Evolutionary conservation across 1,284 basidiomycete species (phyloP), one percentile per base, ranked within the genome.

Genomic region (Ceratobasidium sp.): DNA sequence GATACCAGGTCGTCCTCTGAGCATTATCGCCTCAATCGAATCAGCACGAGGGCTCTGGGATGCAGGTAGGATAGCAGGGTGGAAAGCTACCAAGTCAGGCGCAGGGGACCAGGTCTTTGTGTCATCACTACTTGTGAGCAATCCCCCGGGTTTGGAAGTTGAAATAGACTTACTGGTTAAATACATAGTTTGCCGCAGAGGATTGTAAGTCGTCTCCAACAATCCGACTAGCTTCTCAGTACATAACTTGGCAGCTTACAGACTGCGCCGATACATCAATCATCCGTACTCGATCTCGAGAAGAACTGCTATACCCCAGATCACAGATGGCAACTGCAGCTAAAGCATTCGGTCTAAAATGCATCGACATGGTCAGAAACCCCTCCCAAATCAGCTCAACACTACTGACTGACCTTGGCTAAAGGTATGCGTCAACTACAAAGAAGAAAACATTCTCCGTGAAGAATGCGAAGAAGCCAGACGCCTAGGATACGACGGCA

Each of bases 341-440:
- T 13, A 96, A 94, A 83, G 95, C 96, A 3, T 95, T 92, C 82
- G 90, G 90, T 0, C 86, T 98, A 1, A 90, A 93, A 54, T 94
- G 96, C 1, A 95, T 99, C 82, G 96, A 97, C 83, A 94, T 97
- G 92, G 96, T 92, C 77, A 15, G 83, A 48, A 52, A 26, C 23
- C 57, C 42, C 17, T 76, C 65, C 79, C 65, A 80, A n/a, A 7
- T 44, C 76, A 64, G 42, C 52, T 76, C 20, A 61, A 10, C 74
- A 1, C 62, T 40, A n/a, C 13, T 61, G 59, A 15, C 17, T 44
- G 9, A 50, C 26, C 40, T 26, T 6, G 46, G 23, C 23, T 48
- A 38, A 81, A 95, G 93, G 95, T 97, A 0, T 97, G 96, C 83
- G 91, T 97, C 50, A 92, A 96, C 83, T 97, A 96, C 87, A 94